Base-by-base conservation (phyloP, 1,284 basidiomycete species). In the Flammula alnicola region DNA sequence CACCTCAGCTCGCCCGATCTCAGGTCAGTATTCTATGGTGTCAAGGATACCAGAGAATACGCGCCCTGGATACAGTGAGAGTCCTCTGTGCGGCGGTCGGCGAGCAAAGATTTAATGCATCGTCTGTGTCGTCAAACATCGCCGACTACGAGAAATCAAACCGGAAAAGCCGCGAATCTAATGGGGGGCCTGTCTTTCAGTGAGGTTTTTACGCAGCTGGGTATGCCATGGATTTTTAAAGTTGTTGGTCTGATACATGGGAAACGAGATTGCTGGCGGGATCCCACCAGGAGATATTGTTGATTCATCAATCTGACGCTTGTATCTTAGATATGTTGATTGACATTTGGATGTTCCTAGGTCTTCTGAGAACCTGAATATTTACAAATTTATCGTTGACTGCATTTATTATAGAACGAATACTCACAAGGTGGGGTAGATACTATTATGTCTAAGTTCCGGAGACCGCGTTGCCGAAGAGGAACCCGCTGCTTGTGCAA, bases 201-300 rank as follows among this genome's bases (percentile, higher is more conserved):
- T 52, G 49, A 52, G 27, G 52, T 57, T 52, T 58, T 49, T 42
- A 52, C 49, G 54, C 50, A 23, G 54, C 52, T 16, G 51, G 56
- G 46, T 46, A 41, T 43, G 49, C 53, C 31, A 36, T 49, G 30
- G 58, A 52, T 27, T n/a, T 31, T 36, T 27, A 54, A n/a, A n/a
- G n/a, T n/a, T 10, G 33, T 58, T 54, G 49, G 48, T 20, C 54
- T 63, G 43, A 55, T 58, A 50, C 62, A 63, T 59, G 63, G 64
- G 50, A 65, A 67, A 47, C 47, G 56, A 49, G 50, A 62, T 43
- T 55, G 47, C 47, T 56, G 62, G 51, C 58, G 30, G 27, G 49
- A 47, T 44, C 38, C 32, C 35, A 48, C 45, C 36, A 42, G 53
- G 51, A 50, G 20, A 43, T 29, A 29, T 26, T 9, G 36, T n/a